phyloP scores from a whole-genome alignment of 164 flowering plant genomes.

The Stephania cephalantha region DNA sequence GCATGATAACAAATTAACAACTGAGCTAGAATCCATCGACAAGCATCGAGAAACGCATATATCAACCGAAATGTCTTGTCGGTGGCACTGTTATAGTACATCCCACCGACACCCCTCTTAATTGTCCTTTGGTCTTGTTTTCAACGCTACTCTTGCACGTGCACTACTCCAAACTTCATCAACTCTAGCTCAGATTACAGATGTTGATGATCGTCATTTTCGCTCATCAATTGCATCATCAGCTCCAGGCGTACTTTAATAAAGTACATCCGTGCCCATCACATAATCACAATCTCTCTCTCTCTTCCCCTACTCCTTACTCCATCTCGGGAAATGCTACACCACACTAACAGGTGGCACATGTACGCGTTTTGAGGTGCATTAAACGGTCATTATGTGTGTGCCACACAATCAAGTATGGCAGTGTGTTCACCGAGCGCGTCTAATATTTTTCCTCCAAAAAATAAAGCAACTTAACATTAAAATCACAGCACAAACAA shows the following conservation, averaged over 20 bases:
- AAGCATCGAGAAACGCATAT: no score
- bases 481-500: no score
- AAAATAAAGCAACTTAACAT: no score
- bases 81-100: neutral
- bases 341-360: no score
- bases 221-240: neutral
- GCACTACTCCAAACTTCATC: neutral
- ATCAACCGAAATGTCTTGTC: neutral
- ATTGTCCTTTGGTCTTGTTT: neutral
- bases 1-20: no score
- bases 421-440: no score
- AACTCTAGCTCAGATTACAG: neutral
- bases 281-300: neutral
- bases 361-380: no score
- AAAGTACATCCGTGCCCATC: neutral
- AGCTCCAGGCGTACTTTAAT: neutral
- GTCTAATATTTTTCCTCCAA: no score
- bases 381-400: no score
- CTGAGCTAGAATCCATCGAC: no score
- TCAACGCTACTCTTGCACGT: neutral
- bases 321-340: no score
- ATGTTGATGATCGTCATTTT: neutral
- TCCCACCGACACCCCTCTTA: neutral
- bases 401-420: no score
- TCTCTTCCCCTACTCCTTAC: neutral